A percentile compares a stretch with the other conserved stretches of the same genome.
Conservation (phyloP, 2,329 filamentous ascomycete species). For the Talaromyces sp. region DNA sequence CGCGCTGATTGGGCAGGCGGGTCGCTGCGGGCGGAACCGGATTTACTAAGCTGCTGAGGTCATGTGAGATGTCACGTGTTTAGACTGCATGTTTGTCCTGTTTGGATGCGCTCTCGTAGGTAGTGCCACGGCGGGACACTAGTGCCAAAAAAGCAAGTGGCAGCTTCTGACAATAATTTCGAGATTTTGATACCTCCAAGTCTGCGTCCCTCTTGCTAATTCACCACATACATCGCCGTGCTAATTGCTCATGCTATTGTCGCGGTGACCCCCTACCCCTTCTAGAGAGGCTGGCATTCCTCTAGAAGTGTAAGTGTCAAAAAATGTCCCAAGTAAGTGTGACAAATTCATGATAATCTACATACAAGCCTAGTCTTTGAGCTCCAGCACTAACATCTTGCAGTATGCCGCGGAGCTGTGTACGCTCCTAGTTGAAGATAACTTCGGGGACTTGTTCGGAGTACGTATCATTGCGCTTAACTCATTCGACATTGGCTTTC, state of each 20-base stretch:
- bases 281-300: slow-evolving; percentile 77
- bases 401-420: slow-evolving; percentile 81
- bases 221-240: not conserved
- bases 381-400: slow-evolving; percentile 11
- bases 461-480: slow-evolving; percentile 53
- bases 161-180: slow-evolving; percentile 22
- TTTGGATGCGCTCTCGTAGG: not conserved
- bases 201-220: not conserved
- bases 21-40: slow-evolving; percentile 41
- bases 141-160: slow-evolving; percentile 19
- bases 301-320: slow-evolving; percentile 65
- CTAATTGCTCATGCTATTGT: slow-evolving; percentile 15
- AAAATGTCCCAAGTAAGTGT: slow-evolving; percentile 56
- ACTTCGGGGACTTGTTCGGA: slow-evolving; percentile 86
- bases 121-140: not conserved
- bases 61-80: too few species aligned
- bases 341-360: not conserved
- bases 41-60: slow-evolving; percentile 21
- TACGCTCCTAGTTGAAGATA: slow-evolving; percentile 79
- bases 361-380: not conserved
- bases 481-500: not conserved
- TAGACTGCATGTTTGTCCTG: not conserved
- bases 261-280: slow-evolving; percentile 65
- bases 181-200: slow-evolving; percentile 15
- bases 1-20: slow-evolving; percentile 37